These are phyloP conservation scores for Rhodocollybia butyracea DNA, from an alignment of 768 basidiomycete species.

Conservation along the genomic window DNA sequence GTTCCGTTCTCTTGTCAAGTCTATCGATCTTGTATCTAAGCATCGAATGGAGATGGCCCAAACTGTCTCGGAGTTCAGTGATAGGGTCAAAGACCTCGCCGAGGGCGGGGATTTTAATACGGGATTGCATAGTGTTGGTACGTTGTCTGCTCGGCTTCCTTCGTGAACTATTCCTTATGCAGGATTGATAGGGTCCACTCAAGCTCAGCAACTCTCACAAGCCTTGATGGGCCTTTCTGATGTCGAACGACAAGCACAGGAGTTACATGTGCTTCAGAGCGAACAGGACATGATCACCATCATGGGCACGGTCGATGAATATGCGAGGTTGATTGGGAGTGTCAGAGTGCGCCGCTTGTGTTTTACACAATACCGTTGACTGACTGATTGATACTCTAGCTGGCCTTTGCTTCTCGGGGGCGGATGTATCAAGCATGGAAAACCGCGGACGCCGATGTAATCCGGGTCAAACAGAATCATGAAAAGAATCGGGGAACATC, in stretches of 20 bases:
- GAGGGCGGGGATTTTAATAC: constrained; percentile 1
- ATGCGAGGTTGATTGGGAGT: constrained; percentile 85
- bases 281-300: constrained; percentile 81
- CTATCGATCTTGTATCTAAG: constrained; percentile 82
- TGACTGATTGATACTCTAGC: constrained; percentile 34
- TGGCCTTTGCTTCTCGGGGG: constrained; percentile 86
- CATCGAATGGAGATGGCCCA: constrained; percentile 73
- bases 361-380: not conserved
- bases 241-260: constrained; percentile 71
- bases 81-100: constrained; percentile 65
- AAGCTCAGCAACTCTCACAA: constrained; percentile 53
- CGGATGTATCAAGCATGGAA: constrained; percentile 84
- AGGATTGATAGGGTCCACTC: not conserved
- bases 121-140: not conserved
- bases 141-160: constrained; percentile 42
- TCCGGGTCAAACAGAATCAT: constrained; percentile 69
- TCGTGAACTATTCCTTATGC: too few species aligned
- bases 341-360: constrained; percentile 53
- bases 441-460: constrained; percentile 68
- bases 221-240: constrained; percentile 70
- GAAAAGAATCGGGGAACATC: constrained; percentile 61
- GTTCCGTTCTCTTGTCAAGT: constrained; percentile 79
- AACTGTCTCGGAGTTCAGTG: constrained; percentile 77
- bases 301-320: constrained; percentile 88
- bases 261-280: constrained; percentile 69